phyloP scores from a whole-genome alignment of 805 yeast genomes.

The Sungouiella blattae region DNA sequence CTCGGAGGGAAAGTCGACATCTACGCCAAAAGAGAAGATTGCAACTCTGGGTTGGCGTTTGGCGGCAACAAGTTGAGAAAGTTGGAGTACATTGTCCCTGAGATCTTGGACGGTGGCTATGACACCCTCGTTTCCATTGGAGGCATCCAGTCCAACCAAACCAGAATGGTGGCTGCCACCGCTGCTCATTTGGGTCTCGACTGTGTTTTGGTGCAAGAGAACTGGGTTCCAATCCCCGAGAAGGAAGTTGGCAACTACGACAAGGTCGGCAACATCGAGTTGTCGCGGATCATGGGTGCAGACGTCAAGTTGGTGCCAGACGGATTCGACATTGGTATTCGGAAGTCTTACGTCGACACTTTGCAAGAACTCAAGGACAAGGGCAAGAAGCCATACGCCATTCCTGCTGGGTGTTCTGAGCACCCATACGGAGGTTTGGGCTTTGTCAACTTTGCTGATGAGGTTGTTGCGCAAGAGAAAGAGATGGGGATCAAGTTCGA shows the following conservation, averaged over 20 bases:
- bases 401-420: slow-evolving; percentile 6
- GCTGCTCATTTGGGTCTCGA: slow-evolving; percentile 6
- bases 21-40: slow-evolving; percentile 6
- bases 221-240: slow-evolving; percentile 5
- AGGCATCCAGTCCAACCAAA: slow-evolving; percentile 6
- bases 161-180: slow-evolving; percentile 6
- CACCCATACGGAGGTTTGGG: slow-evolving; percentile 6
- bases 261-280: slow-evolving; percentile 6
- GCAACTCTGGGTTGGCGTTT: slow-evolving; percentile 6
- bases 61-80: slow-evolving; percentile 6
- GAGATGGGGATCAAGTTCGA: slow-evolving; percentile 4
- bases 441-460: slow-evolving; percentile 5
- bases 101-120: slow-evolving; percentile 4
- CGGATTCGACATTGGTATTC: slow-evolving; percentile 6
- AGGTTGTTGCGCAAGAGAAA: slow-evolving; percentile 5
- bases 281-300: slow-evolving; percentile 6
- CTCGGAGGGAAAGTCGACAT: slow-evolving; percentile 6
- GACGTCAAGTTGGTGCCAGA: slow-evolving; percentile 6
- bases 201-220: slow-evolving; percentile 6
- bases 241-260: slow-evolving; percentile 4
- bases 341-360: slow-evolving; percentile 4
- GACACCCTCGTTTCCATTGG: slow-evolving; percentile 6
- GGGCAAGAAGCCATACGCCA: slow-evolving; percentile 7
- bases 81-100: slow-evolving; percentile 6
- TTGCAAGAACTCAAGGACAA: slow-evolving; percentile 4